Base-by-base conservation (phyloP, 1,284 basidiomycete genomes). In the Rhodotorula sp. region DNA sequence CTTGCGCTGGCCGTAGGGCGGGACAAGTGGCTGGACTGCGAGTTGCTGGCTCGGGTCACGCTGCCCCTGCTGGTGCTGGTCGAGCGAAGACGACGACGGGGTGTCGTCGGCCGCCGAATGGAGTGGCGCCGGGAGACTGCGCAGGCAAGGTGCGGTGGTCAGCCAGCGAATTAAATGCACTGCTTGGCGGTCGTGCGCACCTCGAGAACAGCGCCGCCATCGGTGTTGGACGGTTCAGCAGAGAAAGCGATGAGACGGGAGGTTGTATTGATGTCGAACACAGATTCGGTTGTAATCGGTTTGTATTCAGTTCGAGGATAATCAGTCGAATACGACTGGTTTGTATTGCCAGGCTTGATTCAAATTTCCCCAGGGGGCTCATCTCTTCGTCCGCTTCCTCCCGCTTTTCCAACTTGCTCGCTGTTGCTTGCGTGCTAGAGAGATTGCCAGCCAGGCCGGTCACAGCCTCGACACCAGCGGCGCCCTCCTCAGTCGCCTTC, bases 1-100 rank as follows among this genome's bases (percentile, higher is more conserved):
- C 74, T 81, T 84, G 69, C 95, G 86, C 78, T 89, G 87, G 11
- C 94, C 91, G 80, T 98, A 98, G 9, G 88, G 84, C 31, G 91
- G 92, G 47, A 89, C 83, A 51, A 80, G 82, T 51, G 62, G 64
- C 10, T 59, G 62, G n/a, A 82, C 37, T 4, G 54, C 69, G 62
- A 79, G 52, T 75, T 78, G 26, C 84, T 81, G 18, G 82, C 81
- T 47, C 78, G 80, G 34, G 74, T 78, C 40, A 75, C 20, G 37
- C 37, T 61, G 59, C 34, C 18, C 28, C 20, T 54, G 31, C 31
- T 2, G 59, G 24, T 37, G 51, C 51, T 53, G 51, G 50, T 20
- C 24, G 37, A 34, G 55, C 10, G 55, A 44, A 5, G 47, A 34
- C 16, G 77, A 15, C 0, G 58, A 20, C n/a, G 20, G 57, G 48